Conservation (phyloP, 768 basidiomycete genomes). For the Paxillus involutus region DNA sequence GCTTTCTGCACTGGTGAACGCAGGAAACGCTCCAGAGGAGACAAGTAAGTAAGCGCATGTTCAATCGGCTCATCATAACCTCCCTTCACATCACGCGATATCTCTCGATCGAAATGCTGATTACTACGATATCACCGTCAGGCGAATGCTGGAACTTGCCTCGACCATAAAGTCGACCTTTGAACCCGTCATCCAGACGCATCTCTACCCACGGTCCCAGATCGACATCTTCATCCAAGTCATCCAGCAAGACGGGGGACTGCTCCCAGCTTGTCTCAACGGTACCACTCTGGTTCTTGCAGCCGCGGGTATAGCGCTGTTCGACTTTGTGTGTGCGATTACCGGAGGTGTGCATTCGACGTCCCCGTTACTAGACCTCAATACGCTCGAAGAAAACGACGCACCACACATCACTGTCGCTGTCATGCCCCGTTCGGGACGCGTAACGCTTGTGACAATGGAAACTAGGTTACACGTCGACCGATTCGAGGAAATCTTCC, state of each 20-base stretch:
- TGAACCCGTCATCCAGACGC: constrained; percentile 90
- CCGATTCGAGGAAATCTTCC: constrained; percentile 87
- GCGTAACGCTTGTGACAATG: constrained; percentile 86
- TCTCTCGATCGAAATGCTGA: not conserved
- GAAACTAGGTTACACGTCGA: constrained; percentile 94
- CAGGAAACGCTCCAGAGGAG: constrained; percentile 72
- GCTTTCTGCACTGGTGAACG: constrained; percentile 86
- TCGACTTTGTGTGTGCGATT: constrained; percentile 90
- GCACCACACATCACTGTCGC: constrained; percentile 88
- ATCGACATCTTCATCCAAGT: constrained; percentile 95
- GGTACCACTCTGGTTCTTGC: constrained; percentile 91
- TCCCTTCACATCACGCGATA: not conserved
- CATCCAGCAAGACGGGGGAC: constrained; percentile 89
- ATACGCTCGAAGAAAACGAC: constrained; percentile 86
- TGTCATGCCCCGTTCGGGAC: constrained; percentile 82
- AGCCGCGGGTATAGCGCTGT: constrained; percentile 85
- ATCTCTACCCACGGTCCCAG: constrained; percentile 89
- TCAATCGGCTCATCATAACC: not conserved
- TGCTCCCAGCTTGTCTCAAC: constrained; percentile 91
- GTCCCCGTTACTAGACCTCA: constrained; percentile 83
- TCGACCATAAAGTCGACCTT: constrained; percentile 91
- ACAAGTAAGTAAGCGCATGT: constrained; percentile 73
- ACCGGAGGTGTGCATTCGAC: constrained; percentile 85
- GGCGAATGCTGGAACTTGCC: constrained; percentile 85
- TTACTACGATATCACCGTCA: constrained; percentile 28